Evolutionary conservation across 495 filamentous ascomycete genomes (phyloP).

Genomic region (Barbatosphaeria neglecta): DNA sequence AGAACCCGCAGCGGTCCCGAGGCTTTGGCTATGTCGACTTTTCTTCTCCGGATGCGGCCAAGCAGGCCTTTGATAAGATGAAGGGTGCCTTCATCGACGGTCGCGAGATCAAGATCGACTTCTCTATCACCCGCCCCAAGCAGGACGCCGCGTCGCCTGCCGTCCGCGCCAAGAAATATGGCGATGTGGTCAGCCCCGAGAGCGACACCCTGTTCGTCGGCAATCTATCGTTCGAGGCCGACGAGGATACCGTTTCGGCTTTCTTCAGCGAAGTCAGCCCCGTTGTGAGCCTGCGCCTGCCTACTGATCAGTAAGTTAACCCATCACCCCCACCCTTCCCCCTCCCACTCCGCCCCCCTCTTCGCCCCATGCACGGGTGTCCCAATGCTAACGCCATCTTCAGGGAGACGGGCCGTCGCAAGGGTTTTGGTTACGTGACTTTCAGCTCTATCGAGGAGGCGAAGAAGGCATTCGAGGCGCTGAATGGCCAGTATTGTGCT

Average conservation of each 20-base stretch:
- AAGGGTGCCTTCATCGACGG: slow-evolving; percentile 72
- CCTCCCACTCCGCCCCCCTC: not conserved
- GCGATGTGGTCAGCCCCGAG: slow-evolving; percentile 62
- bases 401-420: slow-evolving; percentile 71
- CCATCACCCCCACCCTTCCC: too few species aligned
- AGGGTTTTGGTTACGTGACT: slow-evolving; percentile 92
- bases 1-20: slow-evolving; percentile 72
- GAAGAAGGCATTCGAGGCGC: slow-evolving; percentile 58
- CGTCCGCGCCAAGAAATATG: slow-evolving; percentile 61
- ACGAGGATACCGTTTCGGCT: slow-evolving; percentile 61
- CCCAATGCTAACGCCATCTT: slow-evolving; percentile 21
- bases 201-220: slow-evolving; percentile 88
- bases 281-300: slow-evolving; percentile 73
- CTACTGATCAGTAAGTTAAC: slow-evolving; percentile 55
- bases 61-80: slow-evolving; percentile 71
- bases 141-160: slow-evolving; percentile 45
- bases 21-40: slow-evolving; percentile 98
- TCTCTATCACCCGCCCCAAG: slow-evolving; percentile 57
- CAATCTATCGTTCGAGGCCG: slow-evolving; percentile 78
- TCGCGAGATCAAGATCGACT: slow-evolving; percentile 82
- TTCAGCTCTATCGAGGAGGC: slow-evolving; percentile 80
- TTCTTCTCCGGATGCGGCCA: slow-evolving; percentile 51
- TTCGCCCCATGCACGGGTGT: not conserved
- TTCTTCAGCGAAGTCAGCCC: slow-evolving; percentile 61
- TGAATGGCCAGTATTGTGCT: slow-evolving; percentile 63